Evolutionary conservation across 306 rosid species (phyloP), one percentile per base, ranked within the genome.

Genomic region (Vigna trinervia): DNA sequence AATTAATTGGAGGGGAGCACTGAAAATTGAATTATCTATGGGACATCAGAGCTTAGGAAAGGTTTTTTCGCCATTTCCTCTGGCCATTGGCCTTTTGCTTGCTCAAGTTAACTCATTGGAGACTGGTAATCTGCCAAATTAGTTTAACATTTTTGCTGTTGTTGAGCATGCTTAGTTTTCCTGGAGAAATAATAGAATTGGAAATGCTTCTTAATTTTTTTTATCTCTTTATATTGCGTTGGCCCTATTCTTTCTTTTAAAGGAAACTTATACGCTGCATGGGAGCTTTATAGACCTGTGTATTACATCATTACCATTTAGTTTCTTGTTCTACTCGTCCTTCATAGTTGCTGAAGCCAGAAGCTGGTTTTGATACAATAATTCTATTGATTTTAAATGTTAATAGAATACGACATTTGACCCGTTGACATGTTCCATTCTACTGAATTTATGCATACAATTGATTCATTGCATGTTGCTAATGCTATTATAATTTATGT

Each of bases 181-280:
- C 64, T 57, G 26, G 66, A 68, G 72, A 53, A 76, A 71, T 82
- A 43, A 66, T 78, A 12, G 78, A 43, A 20, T 48, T 61, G 47
- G 75, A 67, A 77, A 53, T 66, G 64, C 15, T 77, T 77, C 10
- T 1, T 23, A 57, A 63, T 62, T 14, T 62, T 14, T 8, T 60
- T 61, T 45, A 26, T 12, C 51, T 39, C 69, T 61, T 48, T 74
- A 11, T 52, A 34, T 32, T 45, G 71, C 34, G 19, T 66, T 71
- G 3, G 38, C 57, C 48, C 48, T 51, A 14, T 9, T 10, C 12
- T 45, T 4, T 14, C 38, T 30, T 41, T 43, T 1, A 66, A 61
- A 34, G 34, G 68, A 58, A 36, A 36, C 41, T 36, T 68, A 46
- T 78, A 73, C 51, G 13, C 74, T 45, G 22, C 71, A 13, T 5